Evolutionary conservation across 495 filamentous ascomycete species (phyloP).

Genomic region (Cladorrhinum samala): DNA sequence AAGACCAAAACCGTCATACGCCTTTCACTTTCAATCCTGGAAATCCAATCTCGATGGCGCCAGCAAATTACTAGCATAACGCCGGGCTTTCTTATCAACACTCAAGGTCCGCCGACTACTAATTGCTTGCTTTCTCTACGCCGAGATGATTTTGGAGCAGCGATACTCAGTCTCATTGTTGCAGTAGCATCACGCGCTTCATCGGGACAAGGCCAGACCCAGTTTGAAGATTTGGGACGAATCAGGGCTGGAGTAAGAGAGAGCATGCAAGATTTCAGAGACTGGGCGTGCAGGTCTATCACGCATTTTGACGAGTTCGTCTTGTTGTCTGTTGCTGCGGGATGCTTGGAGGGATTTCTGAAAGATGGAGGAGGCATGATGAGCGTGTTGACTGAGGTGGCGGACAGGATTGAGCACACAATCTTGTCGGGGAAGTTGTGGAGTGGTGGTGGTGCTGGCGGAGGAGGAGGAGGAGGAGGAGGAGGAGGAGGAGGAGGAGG

Average conservation of each 20-base stretch:
- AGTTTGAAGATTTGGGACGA: no score
- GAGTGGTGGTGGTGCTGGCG: neutral
- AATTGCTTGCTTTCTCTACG: slow-evolving; percentile 19
- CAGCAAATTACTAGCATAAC: neutral
- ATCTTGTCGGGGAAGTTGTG: slow-evolving; percentile 6
- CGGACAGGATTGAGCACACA: slow-evolving; percentile 20
- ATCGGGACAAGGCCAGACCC: no score
- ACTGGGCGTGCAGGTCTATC: slow-evolving; percentile 13
- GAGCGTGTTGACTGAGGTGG: slow-evolving; percentile 11
- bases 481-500: neutral
- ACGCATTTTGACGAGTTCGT: slow-evolving; percentile 18
- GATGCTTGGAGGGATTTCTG: slow-evolving; percentile 9
- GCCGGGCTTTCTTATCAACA: neutral
- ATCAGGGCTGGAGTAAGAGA: neutral
- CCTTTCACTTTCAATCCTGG: slow-evolving; percentile 13
- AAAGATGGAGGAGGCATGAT: slow-evolving; percentile 9
- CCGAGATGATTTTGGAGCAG: slow-evolving; percentile 23
- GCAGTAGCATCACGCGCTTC: no score
- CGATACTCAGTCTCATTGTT: slow-evolving; percentile 17
- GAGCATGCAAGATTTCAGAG: slow-evolving; percentile 4
- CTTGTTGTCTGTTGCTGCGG: slow-evolving; percentile 8
- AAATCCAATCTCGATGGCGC: slow-evolving; percentile 7
- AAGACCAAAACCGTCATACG: slow-evolving; percentile 7
- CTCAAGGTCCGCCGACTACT: neutral
- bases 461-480: neutral